These are phyloP conservation scores for Malus hybrid DNA, from an alignment of 331 rosid genomes.

Conservation along the genomic window DNA sequence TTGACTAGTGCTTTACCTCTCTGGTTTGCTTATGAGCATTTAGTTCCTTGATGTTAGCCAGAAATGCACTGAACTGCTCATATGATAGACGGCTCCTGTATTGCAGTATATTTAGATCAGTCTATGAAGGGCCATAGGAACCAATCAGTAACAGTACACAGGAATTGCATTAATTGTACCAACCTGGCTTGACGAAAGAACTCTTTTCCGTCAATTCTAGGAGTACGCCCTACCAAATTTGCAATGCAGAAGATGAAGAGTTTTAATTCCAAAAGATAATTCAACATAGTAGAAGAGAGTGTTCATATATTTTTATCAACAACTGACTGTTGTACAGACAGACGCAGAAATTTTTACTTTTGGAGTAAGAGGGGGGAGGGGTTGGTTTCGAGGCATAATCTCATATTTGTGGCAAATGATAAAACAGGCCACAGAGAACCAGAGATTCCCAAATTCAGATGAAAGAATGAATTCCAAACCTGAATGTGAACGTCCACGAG, in stretches of 20 bases:
- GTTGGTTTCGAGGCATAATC: not conserved
- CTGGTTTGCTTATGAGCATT: conserved; percentile 96
- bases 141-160: conserved; percentile 2
- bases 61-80: conserved; percentile 98
- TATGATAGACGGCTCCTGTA: conserved; percentile 93
- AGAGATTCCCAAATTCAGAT: not conserved
- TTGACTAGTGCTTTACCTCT: conserved; percentile 52
- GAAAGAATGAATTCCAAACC: conserved; percentile 31
- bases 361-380: not conserved
- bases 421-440: not conserved
- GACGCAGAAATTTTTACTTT: not conserved
- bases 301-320: not conserved
- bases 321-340: not conserved
- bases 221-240: conserved; percentile 61
- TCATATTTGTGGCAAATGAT: not conserved
- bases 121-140: conserved; percentile 5
- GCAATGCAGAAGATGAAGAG: conserved; percentile 7
- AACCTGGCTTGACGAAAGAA: conserved; percentile 96
- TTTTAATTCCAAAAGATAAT: not conserved
- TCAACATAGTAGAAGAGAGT: not conserved
- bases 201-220: conserved; percentile 96
- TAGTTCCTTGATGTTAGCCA: conserved; percentile 87
- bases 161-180: conserved; percentile 9
- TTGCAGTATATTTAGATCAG: conserved; percentile 8
- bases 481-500: conserved; percentile 54